phyloP scores from a whole-genome alignment of 306 rosid genomes.

The Heteromeles arbutifolia region DNA sequence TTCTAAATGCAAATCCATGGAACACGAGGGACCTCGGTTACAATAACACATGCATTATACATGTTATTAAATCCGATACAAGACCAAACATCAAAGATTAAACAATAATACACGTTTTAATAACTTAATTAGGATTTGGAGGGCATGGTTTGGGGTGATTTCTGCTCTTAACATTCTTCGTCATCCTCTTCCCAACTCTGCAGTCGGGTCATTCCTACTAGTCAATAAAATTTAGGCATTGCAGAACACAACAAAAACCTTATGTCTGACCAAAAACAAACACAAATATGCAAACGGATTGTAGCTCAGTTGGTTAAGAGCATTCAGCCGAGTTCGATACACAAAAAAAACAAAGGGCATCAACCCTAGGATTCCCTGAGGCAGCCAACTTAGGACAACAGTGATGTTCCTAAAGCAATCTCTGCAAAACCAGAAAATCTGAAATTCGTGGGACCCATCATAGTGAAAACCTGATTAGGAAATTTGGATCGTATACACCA shows the following conservation, averaged over 20 bases:
- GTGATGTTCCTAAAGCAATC: conserved; percentile 5
- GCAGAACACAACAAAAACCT: neutral
- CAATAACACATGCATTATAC: neutral
- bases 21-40: conserved; percentile 4
- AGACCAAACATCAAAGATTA: neutral
- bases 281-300: too few species aligned
- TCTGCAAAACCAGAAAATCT: conserved; percentile 1
- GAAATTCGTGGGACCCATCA: conserved; percentile 17
- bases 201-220: neutral
- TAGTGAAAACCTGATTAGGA: conserved; percentile 30
- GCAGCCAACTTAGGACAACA: conserved; percentile 19
- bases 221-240: neutral
- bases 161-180: neutral
- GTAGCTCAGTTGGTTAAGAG: neutral
- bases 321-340: neutral
- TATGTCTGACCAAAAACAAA: neutral
- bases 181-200: conserved; percentile 1
- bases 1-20: neutral
- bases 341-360: neutral
- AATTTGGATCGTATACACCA: conserved; percentile 12
- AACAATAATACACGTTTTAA: neutral
- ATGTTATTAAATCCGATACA: neutral
- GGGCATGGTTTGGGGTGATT: neutral
- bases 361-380: conserved; percentile 47
- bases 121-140: neutral